Evolutionary conservation across 164 flowering plant genomes (phyloP).

Genomic region (Malania oleifera): DNA sequence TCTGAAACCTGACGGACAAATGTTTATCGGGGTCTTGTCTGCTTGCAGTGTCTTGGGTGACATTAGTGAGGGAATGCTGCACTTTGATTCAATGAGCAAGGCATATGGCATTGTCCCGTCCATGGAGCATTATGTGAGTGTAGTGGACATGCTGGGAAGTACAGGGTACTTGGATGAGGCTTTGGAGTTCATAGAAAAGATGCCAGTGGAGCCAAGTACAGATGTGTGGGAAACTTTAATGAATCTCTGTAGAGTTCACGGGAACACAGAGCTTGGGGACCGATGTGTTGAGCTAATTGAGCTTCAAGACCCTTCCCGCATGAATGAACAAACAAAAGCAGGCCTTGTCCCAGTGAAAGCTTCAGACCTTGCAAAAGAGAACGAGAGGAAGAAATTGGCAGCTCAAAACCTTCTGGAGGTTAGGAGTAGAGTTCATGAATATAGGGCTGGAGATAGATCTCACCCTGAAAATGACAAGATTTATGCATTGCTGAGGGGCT

Average conservation of each 20-base stretch:
- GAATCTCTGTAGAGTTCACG: conserved; percentile 62
- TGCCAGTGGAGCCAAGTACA: conserved; percentile 57
- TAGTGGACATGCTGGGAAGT: conserved; percentile 68
- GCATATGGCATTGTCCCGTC: conserved; percentile 51
- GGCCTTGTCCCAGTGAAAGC: conserved; percentile 52
- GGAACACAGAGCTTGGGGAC: conserved; percentile 56
- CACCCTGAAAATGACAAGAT: conserved; percentile 49
- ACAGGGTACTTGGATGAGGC: conserved; percentile 66
- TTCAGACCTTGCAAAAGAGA: conserved; percentile 41
- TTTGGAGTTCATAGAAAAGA: conserved; percentile 57
- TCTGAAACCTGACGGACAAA: conserved; percentile 55
- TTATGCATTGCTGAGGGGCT: conserved; percentile 37
- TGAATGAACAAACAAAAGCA: conserved; percentile 45
- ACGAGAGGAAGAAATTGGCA: conserved; percentile 35
- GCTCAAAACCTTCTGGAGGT: conserved; percentile 27
- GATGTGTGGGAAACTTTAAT: conserved; percentile 67
- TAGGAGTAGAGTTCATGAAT: conserved; percentile 45
- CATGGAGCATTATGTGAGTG: conserved; percentile 60
- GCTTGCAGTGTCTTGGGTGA: conserved; percentile 61
- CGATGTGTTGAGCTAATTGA: conserved; percentile 56
- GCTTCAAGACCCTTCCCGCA: conserved; percentile 45
- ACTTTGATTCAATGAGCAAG: conserved; percentile 61
- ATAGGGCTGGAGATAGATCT: conserved; percentile 68
- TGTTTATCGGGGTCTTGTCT: conserved; percentile 56
- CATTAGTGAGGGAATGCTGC: conserved; percentile 63